Evolutionary conservation across 164 flowering plant genomes (phyloP).

Genomic region (Annona squamosa): DNA sequence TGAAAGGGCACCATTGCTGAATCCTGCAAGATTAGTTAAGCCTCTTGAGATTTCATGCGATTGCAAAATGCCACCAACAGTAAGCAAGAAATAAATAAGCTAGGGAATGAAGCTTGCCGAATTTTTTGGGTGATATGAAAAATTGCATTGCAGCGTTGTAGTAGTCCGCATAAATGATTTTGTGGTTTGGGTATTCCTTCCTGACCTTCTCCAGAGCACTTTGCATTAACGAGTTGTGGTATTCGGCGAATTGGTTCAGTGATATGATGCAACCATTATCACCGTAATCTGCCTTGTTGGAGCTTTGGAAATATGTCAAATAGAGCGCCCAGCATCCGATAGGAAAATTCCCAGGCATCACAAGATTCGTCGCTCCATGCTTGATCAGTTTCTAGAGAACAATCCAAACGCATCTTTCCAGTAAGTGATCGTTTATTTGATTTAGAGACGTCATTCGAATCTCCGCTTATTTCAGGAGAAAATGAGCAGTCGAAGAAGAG

Average conservation of each 20-base stretch:
- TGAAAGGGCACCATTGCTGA: conserved; percentile 10
- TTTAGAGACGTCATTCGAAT: not conserved
- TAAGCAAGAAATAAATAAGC: not conserved
- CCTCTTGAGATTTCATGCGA: not conserved
- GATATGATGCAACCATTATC: conserved; percentile 37
- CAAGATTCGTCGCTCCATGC: conserved; percentile 42
- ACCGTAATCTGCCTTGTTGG: conserved; percentile 30
- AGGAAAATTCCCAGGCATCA: conserved; percentile 57
- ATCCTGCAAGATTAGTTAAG: no score
- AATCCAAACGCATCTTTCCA: no score
- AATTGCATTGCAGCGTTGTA: conserved; percentile 34
- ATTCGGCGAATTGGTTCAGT: conserved; percentile 32
- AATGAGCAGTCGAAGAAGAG: not conserved
- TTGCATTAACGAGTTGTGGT: conserved; percentile 41
- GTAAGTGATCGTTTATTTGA: no score
- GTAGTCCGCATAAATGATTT: conserved; percentile 50
- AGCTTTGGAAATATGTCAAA: conserved; percentile 28
- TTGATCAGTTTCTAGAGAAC: conserved; percentile 42
- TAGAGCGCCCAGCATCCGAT: conserved; percentile 44
- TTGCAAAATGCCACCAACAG: not conserved
- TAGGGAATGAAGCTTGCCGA: conserved; percentile 26
- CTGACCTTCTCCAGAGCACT: conserved; percentile 27
- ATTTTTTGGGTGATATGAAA: conserved; percentile 24
- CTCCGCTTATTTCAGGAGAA: not conserved
- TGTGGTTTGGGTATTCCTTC: conserved; percentile 32